Evolutionary conservation across 1,284 basidiomycete species (phyloP), one percentile per base, ranked within the genome.

Genomic region (Pyrrhoderma noxium): DNA sequence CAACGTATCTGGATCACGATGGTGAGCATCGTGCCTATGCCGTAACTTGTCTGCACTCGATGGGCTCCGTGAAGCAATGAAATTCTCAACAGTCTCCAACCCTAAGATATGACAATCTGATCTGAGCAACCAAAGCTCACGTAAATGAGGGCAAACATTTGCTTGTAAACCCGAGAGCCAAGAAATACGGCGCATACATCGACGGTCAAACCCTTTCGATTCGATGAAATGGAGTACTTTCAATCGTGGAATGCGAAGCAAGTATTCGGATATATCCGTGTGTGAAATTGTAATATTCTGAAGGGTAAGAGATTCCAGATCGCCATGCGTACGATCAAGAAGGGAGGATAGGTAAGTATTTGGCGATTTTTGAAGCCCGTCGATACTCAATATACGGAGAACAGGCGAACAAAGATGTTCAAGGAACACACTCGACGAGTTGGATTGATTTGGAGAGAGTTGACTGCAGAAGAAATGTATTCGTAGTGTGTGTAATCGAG

Each of bases 41-140:
- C 27, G 27, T 31, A 11, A 11, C 11, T 11, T 11, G 5, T 31
- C 27, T 31, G 27, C 11, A 31, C 11, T 40, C 14, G 18, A 25
- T 3, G 23, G 36, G 14, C 49, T 44, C 13, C 49, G 27, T 7
- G 49, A 51, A 14, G 23, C 22, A 35, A 53, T 39, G 35, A 53
- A 44, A 9, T 38, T 22, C 34, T 41, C 45, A 21, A 49, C 52
- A 27, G 39, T n/a, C 3, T 47, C 36, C 22, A 39, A 9, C 4
- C 13, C 9, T 9, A 53, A 18, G 39, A 49, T 36, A 41, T 45
- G 44, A 21, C 49, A 51, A 16, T 51, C 49, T 16, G 42, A 49
- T 31, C 52, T 48, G n/a, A 53, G 22, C 1, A 53, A 31, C 52
- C 52, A 53, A 18, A 53, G 35, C 18, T 49, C 35, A 5, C 39